These are phyloP conservation scores for Alternaria dauci DNA, from an alignment of 2,329 filamentous ascomycete genomes.

Conservation along the genomic window DNA sequence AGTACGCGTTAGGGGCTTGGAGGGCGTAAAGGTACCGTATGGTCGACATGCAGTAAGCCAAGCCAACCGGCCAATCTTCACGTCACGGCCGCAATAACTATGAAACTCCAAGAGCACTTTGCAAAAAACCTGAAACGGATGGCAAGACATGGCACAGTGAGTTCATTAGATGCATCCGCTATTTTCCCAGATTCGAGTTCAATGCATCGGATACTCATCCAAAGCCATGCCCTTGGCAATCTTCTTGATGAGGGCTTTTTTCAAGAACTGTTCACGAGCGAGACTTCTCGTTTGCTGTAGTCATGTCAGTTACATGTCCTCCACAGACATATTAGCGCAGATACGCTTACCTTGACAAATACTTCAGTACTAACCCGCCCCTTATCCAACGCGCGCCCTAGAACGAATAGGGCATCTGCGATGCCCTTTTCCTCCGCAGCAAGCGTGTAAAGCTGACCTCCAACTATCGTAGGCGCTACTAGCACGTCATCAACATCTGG, in stretches of 20 bases:
- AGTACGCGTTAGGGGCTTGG: neutral
- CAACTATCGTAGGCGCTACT: constrained; percentile 92
- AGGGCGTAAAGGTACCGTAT: neutral
- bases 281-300: constrained; percentile 70
- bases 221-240: constrained; percentile 80
- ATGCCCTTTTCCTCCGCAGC: constrained; percentile 89
- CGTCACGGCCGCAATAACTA: neutral
- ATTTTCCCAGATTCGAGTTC: neutral
- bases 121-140: neutral
- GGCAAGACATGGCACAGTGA: neutral
- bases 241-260: constrained; percentile 81
- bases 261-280: constrained; percentile 82
- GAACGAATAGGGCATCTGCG: constrained; percentile 84
- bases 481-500: constrained; percentile 89
- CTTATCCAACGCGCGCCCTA: constrained; percentile 76
- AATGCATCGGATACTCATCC: constrained; percentile 49
- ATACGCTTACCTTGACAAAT: constrained; percentile 71
- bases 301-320: constrained; percentile 15
- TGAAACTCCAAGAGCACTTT: neutral
- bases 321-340: neutral
- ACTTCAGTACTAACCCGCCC: constrained; percentile 75
- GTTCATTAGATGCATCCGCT: neutral
- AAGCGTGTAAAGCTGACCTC: constrained; percentile 87
- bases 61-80: neutral
- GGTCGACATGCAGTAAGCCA: neutral